Conservation (phyloP, 306 rosid species). For the Cicer yamashitae region DNA sequence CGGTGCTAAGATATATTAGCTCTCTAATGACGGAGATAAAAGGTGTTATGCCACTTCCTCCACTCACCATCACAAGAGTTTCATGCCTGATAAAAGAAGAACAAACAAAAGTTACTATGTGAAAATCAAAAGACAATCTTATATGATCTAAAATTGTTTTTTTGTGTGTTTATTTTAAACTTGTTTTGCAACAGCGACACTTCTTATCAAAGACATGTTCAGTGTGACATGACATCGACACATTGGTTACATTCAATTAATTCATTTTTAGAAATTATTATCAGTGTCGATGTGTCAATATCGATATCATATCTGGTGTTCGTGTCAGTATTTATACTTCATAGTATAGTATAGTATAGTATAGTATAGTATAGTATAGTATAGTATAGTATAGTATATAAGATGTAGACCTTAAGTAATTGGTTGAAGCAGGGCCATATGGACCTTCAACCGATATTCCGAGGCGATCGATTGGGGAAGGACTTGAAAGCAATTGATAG, state of each 20-base stretch:
- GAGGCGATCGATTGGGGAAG: constrained; percentile 53
- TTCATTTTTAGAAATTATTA: too few species aligned
- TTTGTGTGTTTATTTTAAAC: too few species aligned
- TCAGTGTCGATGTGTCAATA: too few species aligned
- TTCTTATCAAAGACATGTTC: too few species aligned
- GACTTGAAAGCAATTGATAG: constrained; percentile 61
- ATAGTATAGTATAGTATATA: too few species aligned
- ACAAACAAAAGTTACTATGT: background rate
- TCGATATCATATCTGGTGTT: too few species aligned
- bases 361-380: too few species aligned
- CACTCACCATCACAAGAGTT: constrained; percentile 70
- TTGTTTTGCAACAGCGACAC: too few species aligned
- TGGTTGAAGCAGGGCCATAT: constrained; percentile 67
- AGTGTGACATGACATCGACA: too few species aligned
- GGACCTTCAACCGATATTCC: constrained; percentile 82
- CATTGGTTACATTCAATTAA: too few species aligned
- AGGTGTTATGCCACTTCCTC: constrained; percentile 91
- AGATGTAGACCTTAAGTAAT: constrained; percentile 57
- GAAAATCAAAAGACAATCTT: background rate
- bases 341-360: too few species aligned
- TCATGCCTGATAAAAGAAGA: constrained; percentile 56
- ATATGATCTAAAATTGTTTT: background rate
- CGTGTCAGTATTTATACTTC: too few species aligned
- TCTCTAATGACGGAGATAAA: constrained; percentile 77
- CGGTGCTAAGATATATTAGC: constrained; percentile 47